phyloP scores from a whole-genome alignment of 495 filamentous ascomycete species.

The Penicillium robsamsonii region DNA sequence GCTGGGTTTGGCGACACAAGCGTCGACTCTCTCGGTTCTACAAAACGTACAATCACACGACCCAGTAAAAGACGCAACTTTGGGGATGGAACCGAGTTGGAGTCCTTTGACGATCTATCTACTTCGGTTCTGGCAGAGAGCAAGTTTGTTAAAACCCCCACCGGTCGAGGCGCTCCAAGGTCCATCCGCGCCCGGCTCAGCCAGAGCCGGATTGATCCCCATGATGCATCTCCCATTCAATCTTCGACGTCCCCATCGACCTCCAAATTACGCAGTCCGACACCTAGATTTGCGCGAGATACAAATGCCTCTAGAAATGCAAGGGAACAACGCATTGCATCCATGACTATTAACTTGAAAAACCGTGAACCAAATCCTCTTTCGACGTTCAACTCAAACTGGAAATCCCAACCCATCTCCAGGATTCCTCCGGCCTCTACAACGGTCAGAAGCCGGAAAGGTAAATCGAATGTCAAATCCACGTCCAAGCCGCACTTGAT shows the following conservation, averaged over 20 bases:
- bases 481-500: conserved; percentile 69
- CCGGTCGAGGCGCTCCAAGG: conserved; percentile 66
- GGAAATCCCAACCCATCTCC: conserved; percentile 70
- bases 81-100: conserved; percentile 88
- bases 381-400: conserved; percentile 67
- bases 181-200: conserved; percentile 60
- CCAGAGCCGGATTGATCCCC: conserved; percentile 45
- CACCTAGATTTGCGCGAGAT: conserved; percentile 87
- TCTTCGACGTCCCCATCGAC: conserved; percentile 52
- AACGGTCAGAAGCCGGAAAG: conserved; percentile 53
- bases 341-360: conserved; percentile 36
- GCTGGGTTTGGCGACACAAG: conserved; percentile 38
- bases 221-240: conserved; percentile 54
- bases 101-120: conserved; percentile 91
- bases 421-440: conserved; percentile 44
- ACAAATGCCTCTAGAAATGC: conserved; percentile 88
- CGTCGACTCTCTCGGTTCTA: conserved; percentile 46
- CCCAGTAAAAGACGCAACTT: conserved; percentile 75
- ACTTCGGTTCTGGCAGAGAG: conserved; percentile 80
- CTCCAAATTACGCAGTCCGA: conserved; percentile 49
- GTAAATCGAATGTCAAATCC: conserved; percentile 48
- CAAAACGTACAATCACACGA: conserved; percentile 67
- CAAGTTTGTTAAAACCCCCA: conserved; percentile 76
- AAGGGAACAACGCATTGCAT: conserved; percentile 75
- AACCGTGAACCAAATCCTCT: conserved; percentile 55